These are phyloP conservation scores for Apiospora aurea DNA, from an alignment of 2,329 filamentous ascomycete species.

Conservation along the genomic window DNA sequence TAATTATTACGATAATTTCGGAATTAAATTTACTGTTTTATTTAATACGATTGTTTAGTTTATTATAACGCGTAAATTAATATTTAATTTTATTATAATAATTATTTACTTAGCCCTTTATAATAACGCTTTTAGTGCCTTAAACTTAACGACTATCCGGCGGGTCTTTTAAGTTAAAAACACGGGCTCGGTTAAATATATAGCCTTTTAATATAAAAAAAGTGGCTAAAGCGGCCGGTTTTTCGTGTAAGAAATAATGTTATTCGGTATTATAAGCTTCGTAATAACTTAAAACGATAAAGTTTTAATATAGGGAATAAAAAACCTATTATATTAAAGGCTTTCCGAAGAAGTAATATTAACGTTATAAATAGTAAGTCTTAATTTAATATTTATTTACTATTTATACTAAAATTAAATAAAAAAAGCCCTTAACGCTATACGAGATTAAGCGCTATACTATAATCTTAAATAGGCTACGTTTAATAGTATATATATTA, in stretches of 20 bases:
- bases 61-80: conserved; percentile 10
- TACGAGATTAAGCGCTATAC: conserved; percentile 41
- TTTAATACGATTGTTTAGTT: conserved; percentile 35
- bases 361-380: conserved; percentile 36
- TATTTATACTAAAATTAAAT: not conserved
- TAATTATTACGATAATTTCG: not conserved
- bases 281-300: conserved; percentile 37
- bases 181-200: conserved; percentile 4
- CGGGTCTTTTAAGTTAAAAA: conserved; percentile 16
- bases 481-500: conserved; percentile 41
- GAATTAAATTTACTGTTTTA: conserved; percentile 26
- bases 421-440: conserved; percentile 36
- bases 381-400: not conserved
- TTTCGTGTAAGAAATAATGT: conserved; percentile 28
- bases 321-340: conserved; percentile 31
- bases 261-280: conserved; percentile 38
- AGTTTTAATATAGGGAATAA: conserved; percentile 35
- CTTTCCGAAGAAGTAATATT: conserved; percentile 32
- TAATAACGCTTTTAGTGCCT: conserved; percentile 15
- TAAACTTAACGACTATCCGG: not conserved
- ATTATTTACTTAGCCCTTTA: conserved; percentile 19
- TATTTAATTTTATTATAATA: conserved; percentile 14
- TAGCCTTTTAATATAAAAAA: conserved; percentile 1
- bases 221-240: conserved; percentile 22
- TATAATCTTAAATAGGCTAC: conserved; percentile 39